A percentile compares a stretch with the other conserved stretches of the same genome.
phyloP scores from a whole-genome alignment of 345 rosid genomes.

The Angophora floribunda region DNA sequence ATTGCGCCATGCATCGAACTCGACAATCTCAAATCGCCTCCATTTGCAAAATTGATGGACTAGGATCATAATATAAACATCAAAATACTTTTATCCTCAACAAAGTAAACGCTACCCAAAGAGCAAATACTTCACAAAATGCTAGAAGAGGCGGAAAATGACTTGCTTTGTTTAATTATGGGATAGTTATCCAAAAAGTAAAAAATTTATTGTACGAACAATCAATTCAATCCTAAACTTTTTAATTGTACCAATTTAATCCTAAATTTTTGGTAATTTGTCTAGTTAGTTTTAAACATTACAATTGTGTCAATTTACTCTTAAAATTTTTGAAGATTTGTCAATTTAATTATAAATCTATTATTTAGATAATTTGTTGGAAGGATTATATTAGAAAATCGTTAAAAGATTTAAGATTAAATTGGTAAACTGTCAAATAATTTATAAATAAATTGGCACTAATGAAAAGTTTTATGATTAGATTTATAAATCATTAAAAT shows the following conservation, averaged over 20 bases:
- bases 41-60: background rate
- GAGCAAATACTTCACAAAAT: background rate
- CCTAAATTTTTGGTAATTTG: too few species aligned
- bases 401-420: background rate
- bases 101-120: background rate
- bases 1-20: background rate
- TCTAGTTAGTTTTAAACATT: accelerated
- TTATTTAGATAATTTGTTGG: too few species aligned
- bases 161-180: background rate
- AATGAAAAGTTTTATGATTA: accelerated
- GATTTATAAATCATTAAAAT: too few species aligned
- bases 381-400: too few species aligned
- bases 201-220: too few species aligned
- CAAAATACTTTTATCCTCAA: background rate
- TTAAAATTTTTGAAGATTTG: accelerated
- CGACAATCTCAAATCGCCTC: background rate
- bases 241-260: accelerated
- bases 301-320: too few species aligned
- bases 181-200: background rate
- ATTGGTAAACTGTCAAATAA: background rate
- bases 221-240: accelerated
- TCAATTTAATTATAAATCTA: too few species aligned
- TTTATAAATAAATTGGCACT: accelerated
- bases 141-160: background rate
- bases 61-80: background rate